Percentiles rank a stretch among this genome's conserved stretches.
phyloP scores from a whole-genome alignment of 2,329 filamentous ascomycete genomes.

The Anthostomella pinea region DNA sequence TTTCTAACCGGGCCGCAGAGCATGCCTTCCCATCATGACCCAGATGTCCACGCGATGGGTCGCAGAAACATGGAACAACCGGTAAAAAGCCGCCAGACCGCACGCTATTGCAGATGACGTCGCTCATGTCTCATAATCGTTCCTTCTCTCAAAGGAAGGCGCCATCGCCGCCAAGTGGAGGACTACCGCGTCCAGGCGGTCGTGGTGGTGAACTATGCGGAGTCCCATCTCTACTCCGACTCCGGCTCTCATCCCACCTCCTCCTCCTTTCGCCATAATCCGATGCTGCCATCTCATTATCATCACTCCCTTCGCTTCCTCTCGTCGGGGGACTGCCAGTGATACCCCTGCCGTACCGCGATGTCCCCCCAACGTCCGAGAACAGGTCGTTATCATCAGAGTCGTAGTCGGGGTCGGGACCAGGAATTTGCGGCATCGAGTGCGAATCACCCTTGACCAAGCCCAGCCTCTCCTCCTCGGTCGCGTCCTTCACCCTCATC shows the following conservation, averaged over 20 bases:
- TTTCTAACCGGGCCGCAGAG: no score
- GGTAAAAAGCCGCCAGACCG: slow-evolving; percentile 18
- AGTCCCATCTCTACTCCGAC: slow-evolving; percentile 17
- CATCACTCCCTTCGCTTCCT: slow-evolving; percentile 25
- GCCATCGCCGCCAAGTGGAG: slow-evolving; percentile 16
- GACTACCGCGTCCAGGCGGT: slow-evolving; percentile 18
- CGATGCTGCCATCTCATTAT: slow-evolving; percentile 24
- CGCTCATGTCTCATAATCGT: slow-evolving; percentile 28
- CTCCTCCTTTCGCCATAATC: slow-evolving; percentile 28
- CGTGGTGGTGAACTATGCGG: slow-evolving; percentile 20
- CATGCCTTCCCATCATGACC: no score
- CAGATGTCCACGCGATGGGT: no score
- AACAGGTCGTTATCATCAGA: slow-evolving; percentile 27
- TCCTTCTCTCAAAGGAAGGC: slow-evolving; percentile 17
- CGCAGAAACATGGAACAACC: slow-evolving; percentile 18
- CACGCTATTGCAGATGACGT: no score
- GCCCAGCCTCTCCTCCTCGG: slow-evolving; percentile 79
- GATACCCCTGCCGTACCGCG: slow-evolving; percentile 42
- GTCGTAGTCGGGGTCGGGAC: slow-evolving; percentile 36
- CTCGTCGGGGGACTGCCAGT: slow-evolving; percentile 35
- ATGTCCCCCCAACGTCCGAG: slow-evolving; percentile 28
- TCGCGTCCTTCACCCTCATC: slow-evolving; percentile 49
- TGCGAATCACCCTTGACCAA: slow-evolving; percentile 71
- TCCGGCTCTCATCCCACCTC: slow-evolving; percentile 25
- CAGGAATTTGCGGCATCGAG: slow-evolving; percentile 34